phyloP scores from a whole-genome alignment of 202 grass and related monocot genomes.

The Bolboschoenoplectus hybrid region DNA sequence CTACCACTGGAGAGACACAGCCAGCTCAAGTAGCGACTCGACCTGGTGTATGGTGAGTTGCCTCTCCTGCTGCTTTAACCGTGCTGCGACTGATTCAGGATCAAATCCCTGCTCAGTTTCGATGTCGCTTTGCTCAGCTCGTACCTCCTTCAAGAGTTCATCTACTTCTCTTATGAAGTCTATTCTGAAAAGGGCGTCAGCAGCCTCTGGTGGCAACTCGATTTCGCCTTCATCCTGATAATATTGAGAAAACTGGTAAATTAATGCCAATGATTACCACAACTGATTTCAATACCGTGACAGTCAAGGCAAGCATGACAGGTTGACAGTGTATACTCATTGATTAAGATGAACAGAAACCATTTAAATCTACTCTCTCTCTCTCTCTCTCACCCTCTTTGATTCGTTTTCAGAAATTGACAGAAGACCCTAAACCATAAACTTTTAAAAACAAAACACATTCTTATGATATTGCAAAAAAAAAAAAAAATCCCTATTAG shows the following conservation, averaged over 20 bases:
- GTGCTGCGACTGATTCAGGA: slow-evolving; percentile 67
- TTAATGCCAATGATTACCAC: slow-evolving; percentile 8
- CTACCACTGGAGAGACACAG: slow-evolving; percentile 72
- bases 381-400: background rate
- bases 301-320: slow-evolving; percentile 12
- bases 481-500: background rate
- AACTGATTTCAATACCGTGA: slow-evolving; percentile 11
- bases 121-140: slow-evolving; percentile 53
- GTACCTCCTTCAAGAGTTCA: slow-evolving; percentile 68
- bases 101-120: slow-evolving; percentile 59
- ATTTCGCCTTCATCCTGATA: slow-evolving; percentile 60
- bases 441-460: background rate
- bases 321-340: background rate
- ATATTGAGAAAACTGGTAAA: slow-evolving; percentile 30
- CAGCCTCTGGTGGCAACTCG: slow-evolving; percentile 59
- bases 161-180: slow-evolving; percentile 75
- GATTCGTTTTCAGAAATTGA: background rate
- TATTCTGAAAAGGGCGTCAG: slow-evolving; percentile 69
- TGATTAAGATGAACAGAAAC: background rate
- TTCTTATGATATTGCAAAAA: background rate
- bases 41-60: slow-evolving; percentile 60
- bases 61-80: slow-evolving; percentile 83
- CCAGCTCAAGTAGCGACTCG: slow-evolving; percentile 68
- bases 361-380: background rate
- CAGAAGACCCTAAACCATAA: background rate